Evolutionary conservation across 495 filamentous ascomycete genomes (phyloP), one percentile per base, ranked within the genome.

Genomic region (Lophiotrema nucula): DNA sequence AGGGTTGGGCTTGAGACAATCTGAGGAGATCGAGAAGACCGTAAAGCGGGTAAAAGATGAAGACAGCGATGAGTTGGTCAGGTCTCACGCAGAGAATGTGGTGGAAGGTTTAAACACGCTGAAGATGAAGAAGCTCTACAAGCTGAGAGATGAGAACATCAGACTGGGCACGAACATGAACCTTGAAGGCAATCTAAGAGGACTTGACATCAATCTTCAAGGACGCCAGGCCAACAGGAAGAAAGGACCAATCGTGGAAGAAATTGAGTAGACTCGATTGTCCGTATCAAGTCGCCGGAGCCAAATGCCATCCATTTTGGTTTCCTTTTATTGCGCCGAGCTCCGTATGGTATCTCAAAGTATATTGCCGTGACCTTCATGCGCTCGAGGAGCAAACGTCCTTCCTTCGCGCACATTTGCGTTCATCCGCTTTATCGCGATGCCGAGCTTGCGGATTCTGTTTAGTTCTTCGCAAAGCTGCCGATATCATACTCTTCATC

Each of bases 51-150:
- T 90, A 18, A 77, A 79, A 47, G 78, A 74, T 43, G 83, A 80
- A 35, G 90, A 95, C 66, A 79, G 74, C 26, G 90, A 96, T 70
- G 80, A 77, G 8, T 74, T 93, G 64, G 88, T 91, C 12, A 79
- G 80, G 55, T 82, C 85, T 45, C 88, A 95, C 76, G 80, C 88
- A 21, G 76, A 75, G 21, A 84, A 81, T 51, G 80, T 92, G 49
- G 69, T 86, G 42, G 88, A 90, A 72, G 87, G 82, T 42, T 58
- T 95, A 58, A 82, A 88, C 68, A 82, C 80, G 19, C 89, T 85
- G 86, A 75, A 81, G 58, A 74, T 88, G 71, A 82, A 80, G 67
- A 73, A 71, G 16, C 47, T 82, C 48, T 64, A 80, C 51, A 77
- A 75, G 69, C 69, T 73, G 0, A 44, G 64, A 61, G 41, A 68